phyloP scores from a whole-genome alignment of 176 grass and related monocot species.

The Triticum aestivum region IWGSC_CS_RefSeq_v2.1 NC_057798.1:630815179-630815678 shows the following conservation, averaged over 20 bases:
- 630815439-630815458: background rate
- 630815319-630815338: background rate
- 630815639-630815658: slow-evolving; percentile 57
- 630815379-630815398: background rate
- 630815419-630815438: background rate
- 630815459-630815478: background rate
- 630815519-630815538: slow-evolving; percentile 12
- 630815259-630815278: background rate
- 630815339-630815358: background rate
- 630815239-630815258: background rate
- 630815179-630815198: background rate
- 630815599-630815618: slow-evolving; percentile 75
- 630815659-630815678: slow-evolving; percentile 70
- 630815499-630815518: background rate
- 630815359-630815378: background rate
- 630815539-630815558: background rate
- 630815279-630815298: background rate
- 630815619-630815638: slow-evolving; percentile 73
- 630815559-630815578: slow-evolving; percentile 19
- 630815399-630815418: background rate
- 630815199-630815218: background rate
- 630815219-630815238: background rate
- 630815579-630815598: slow-evolving; percentile 33
- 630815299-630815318: background rate
- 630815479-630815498: slow-evolving; percentile 8